Conservation (phyloP, 2,329 filamentous ascomycete species). For the Penicillium sp. region DNA sequence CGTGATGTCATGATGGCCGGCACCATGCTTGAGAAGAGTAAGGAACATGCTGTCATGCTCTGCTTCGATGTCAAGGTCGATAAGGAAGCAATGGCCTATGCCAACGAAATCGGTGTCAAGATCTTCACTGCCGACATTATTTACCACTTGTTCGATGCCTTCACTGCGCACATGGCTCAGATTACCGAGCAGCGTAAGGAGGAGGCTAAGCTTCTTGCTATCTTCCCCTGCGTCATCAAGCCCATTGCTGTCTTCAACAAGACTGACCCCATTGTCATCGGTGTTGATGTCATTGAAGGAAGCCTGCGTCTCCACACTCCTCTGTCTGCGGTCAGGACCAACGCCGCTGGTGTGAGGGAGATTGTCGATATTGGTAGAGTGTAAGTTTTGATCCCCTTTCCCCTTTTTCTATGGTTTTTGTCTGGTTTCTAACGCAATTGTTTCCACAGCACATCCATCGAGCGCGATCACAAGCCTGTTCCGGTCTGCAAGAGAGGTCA, state of each 20-base stretch:
- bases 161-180: slow-evolving; percentile 89
- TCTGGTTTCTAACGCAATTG: slow-evolving; percentile 14
- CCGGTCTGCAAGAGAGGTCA: slow-evolving; percentile 90
- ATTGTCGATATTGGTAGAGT: slow-evolving; percentile 85
- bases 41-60: slow-evolving; percentile 97
- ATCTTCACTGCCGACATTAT: slow-evolving; percentile 99
- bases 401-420: not conserved
- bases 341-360: slow-evolving; percentile 76
- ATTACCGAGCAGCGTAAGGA: slow-evolving; percentile 91
- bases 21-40: slow-evolving; percentile 92
- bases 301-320: slow-evolving; percentile 83
- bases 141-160: slow-evolving; percentile 95
- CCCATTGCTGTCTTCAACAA: slow-evolving; percentile 98
- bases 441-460: slow-evolving; percentile 74
- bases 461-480: slow-evolving; percentile 96
- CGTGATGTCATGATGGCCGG: slow-evolving; percentile 92
- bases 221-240: slow-evolving; percentile 91
- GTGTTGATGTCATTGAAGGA: slow-evolving; percentile 93
- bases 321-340: slow-evolving; percentile 79
- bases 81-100: slow-evolving; percentile 88
- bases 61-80: slow-evolving; percentile 99
- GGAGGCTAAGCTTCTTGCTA: slow-evolving; percentile 88
- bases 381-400: slow-evolving; percentile 55
- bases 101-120: slow-evolving; percentile 91
- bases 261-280: slow-evolving; percentile 89